phyloP scores from a whole-genome alignment of 208 protist species.

The Jaenimonas drosophilae region DNA sequence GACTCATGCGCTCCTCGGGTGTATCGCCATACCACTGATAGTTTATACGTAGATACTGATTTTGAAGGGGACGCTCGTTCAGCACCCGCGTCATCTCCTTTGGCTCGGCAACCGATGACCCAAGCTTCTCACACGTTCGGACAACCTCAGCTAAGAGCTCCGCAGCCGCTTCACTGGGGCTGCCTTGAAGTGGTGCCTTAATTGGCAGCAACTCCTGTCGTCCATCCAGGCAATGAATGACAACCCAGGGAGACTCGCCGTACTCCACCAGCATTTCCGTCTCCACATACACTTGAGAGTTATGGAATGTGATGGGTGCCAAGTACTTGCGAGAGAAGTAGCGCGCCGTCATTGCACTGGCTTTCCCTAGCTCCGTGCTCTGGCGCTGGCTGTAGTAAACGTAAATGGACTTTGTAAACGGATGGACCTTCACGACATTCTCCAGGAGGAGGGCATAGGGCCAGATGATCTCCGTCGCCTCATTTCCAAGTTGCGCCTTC shows the following conservation, averaged over 20 bases:
- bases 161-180: constrained; percentile 14
- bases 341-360: constrained; percentile 35
- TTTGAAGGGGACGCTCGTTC: constrained; percentile 79
- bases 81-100: constrained; percentile 55
- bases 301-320: constrained; percentile 88
- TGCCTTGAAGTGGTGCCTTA: constrained; percentile 1
- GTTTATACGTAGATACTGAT: constrained; percentile 83
- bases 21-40: constrained; percentile 91
- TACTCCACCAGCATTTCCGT: constrained; percentile 89
- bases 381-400: constrained; percentile 82
- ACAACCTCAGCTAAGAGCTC: constrained; percentile 48
- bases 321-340: constrained; percentile 71
- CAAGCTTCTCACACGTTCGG: constrained; percentile 39
- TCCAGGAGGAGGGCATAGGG: constrained; percentile 82
- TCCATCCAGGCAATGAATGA: constrained; percentile 79
- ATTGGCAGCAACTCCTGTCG: constrained; percentile 42
- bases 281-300: constrained; percentile 88
- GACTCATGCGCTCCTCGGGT: constrained; percentile 72
- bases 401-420: constrained; percentile 90
- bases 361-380: constrained; percentile 26
- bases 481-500: constrained; percentile 83
- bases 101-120: constrained; percentile 40
- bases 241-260: constrained; percentile 83
- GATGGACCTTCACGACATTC: constrained; percentile 79
- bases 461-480: constrained; percentile 84